Base-by-base conservation (phyloP, 805 yeast species). In the Nakazawaea wickerhamii region DNA sequence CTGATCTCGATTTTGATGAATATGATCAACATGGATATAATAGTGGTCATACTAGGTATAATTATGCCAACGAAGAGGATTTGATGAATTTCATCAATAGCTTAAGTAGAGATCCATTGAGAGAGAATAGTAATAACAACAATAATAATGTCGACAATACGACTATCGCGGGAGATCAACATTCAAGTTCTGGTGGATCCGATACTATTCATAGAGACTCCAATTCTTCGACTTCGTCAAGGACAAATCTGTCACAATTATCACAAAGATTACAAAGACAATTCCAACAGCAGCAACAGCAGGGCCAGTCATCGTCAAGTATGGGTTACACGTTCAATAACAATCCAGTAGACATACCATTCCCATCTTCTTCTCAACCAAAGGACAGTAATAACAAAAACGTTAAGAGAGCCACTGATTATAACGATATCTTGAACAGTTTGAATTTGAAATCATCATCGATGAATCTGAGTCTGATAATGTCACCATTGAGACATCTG, bases 11-110 rank as follows among this genome's bases (percentile, higher is more conserved):
- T 13, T 38, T 35, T 17, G 44, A 48, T n/a, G 39, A 38, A n/a
- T 10, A 11, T 8, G 19, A 32, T 19, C 25, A 20, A 20, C 36
- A 10, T 6, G 31, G 31, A 2, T 28, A 13, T 15, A 28, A 28
- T 15, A 28, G 31, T 13, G 38, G 35, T 20, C 30, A 11, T 21
- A 17, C 21, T 15, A 36, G 23, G 30, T 30, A 32, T 27, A 56
- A 45, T 36, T 58, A 58, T 40, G 46, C 54, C 19, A 57, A 58
- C 41, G 55, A 55, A 44, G 54, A 49, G 5, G 61, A 58, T 17
- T 46, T 58, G 35, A 48, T 53, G 51, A 48, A 50, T 10, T 55
- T 58, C 35, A 52, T 58, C 27, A 51, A 51, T 23, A 48, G 52
- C n/a, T 43, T 57, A 19, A 57, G 26, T 47, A 47, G 35, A 25